A percentile compares a stretch with the other conserved stretches of the same genome.
Conservation (phyloP, 805 yeast species). For the Yamadazyma akitaensis region DNA sequence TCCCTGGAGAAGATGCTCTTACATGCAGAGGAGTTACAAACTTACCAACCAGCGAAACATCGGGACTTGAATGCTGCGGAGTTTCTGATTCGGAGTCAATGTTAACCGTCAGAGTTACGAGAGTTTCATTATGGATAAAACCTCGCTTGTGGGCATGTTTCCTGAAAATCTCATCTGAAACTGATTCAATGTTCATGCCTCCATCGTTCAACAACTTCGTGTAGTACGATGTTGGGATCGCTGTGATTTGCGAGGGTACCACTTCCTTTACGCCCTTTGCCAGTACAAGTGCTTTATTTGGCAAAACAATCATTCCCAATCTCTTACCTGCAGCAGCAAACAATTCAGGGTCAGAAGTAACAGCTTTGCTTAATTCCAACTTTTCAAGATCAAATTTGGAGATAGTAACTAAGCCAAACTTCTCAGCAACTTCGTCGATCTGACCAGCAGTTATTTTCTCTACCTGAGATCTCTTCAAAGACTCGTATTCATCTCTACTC, state of each 20-base stretch:
- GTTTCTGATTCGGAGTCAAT: slow-evolving; percentile 3
- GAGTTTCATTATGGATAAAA: slow-evolving; percentile 26
- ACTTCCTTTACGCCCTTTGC: slow-evolving; percentile 57
- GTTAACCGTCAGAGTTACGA: slow-evolving; percentile 17
- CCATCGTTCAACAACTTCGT: slow-evolving; percentile 51
- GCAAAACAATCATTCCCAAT: slow-evolving; percentile 52
- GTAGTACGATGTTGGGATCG: slow-evolving; percentile 63
- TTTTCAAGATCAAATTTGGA: slow-evolving; percentile 12
- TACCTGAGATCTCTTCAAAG: slow-evolving; percentile 19
- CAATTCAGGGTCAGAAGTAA: slow-evolving; percentile 18
- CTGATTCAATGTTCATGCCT: slow-evolving; percentile 40
- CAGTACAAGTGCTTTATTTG: slow-evolving; percentile 57
- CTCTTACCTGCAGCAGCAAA: slow-evolving; percentile 41
- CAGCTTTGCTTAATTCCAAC: slow-evolving; percentile 8
- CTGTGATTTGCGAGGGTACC: slow-evolving; percentile 55
- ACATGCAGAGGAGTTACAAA: slow-evolving; percentile 8
- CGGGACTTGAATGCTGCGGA: slow-evolving; percentile 5
- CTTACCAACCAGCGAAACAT: slow-evolving; percentile 12
- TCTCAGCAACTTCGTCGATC: slow-evolving; percentile 30
- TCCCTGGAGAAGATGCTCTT: background rate
- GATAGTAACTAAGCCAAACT: slow-evolving; percentile 31
- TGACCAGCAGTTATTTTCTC: slow-evolving; percentile 14
- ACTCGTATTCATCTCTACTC: slow-evolving; percentile 26
- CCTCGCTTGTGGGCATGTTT: slow-evolving; percentile 51
- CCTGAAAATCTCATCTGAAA: slow-evolving; percentile 43